A percentile compares a stretch with the other conserved stretches of the same genome.
Evolutionary conservation across 805 yeast species (phyloP).

Genomic region (Lipomyces oligophaga): DNA sequence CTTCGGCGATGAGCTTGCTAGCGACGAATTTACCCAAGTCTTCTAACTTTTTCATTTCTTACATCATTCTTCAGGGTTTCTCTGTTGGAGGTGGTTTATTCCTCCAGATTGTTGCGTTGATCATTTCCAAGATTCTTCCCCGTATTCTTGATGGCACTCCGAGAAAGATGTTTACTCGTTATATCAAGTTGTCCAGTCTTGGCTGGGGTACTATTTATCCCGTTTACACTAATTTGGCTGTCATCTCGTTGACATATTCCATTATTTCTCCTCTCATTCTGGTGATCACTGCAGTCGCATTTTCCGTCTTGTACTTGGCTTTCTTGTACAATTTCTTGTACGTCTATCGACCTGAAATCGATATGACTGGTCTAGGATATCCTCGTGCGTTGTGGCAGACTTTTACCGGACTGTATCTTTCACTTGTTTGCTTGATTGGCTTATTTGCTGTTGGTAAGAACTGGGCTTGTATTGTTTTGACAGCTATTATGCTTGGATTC

Average conservation of each 20-base stretch:
- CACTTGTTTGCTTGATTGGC: conserved; percentile 82
- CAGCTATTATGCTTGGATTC: conserved; percentile 57
- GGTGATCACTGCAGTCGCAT: conserved; percentile 67
- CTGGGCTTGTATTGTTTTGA: conserved; percentile 89
- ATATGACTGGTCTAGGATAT: conserved; percentile 76
- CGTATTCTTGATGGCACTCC: conserved; percentile 78
- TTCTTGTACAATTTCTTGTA: conserved; percentile 74
- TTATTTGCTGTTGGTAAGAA: conserved; percentile 85
- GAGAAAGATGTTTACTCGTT: conserved; percentile 84
- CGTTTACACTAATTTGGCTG: conserved; percentile 64
- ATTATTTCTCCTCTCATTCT: conserved; percentile 83
- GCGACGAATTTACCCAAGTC: conserved; percentile 81
- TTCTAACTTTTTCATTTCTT: conserved; percentile 83
- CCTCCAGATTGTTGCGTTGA: conserved; percentile 68
- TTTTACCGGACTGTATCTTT: conserved; percentile 80
- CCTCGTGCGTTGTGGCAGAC: conserved; percentile 88
- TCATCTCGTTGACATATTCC: conserved; percentile 69
- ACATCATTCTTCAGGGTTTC: conserved; percentile 77
- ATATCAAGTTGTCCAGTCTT: conserved; percentile 58
- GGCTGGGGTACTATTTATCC: conserved; percentile 85
- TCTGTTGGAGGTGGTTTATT: conserved; percentile 71
- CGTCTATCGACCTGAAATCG: conserved; percentile 62
- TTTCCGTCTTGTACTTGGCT: conserved; percentile 68
- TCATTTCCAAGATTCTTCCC: conserved; percentile 68
- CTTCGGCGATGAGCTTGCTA: conserved; percentile 66